Evolutionary conservation across 176 grass and related monocot genomes (phyloP), one percentile per base, ranked within the genome.

Genomic region (Triticum monococcum): DNA sequence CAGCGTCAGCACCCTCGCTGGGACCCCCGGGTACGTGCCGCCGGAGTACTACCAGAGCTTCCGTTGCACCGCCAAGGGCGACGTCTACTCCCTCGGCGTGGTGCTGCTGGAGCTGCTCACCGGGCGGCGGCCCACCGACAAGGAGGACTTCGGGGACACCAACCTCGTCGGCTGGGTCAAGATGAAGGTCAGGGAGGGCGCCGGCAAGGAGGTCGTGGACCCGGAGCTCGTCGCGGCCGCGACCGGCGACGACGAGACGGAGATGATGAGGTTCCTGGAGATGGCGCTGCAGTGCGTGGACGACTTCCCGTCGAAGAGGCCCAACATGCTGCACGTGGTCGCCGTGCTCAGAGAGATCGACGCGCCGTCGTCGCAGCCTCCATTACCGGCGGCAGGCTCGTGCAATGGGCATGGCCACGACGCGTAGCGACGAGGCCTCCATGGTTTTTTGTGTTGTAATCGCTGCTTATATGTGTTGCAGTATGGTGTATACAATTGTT

Each of bases 21-120:
- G 96, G 2, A 98, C 96, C 8, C 96, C 96, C 0, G 96, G 96
- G 1, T 98, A 98, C 64, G 96, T 98, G 77, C 96, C 96, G 40
- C 96, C 96, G 9, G 96, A 98, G 89, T 98, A 98, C 84, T 98
- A 98, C 88, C 96, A 98, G 93, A 98, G 96, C 87, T 98, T 98
- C 88, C 87, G 96, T 1, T 98, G 96, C 89, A 98, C 96, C 0
- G 82, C 87, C 25, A 98, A 95, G 86, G 93, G 96, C 8, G 96
- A 98, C 46, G 92, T 98, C 22, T 98, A 98, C 91, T 98, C 96
- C n/a, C 90, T 98, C 32, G 96, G 96, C 9, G 96, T 98, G 1
- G 93, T 98, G 23, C 81, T 98, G 64, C 89, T 98, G 14, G 96
- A 95, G 84, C 86, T 98, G 48, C 88, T 98, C 25, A 95, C 96